Percentiles rank a stretch among this genome's conserved stretches.
Evolutionary conservation across 1,284 basidiomycete genomes (phyloP).

Genomic region (Cystobasidium slooffiae): DNA sequence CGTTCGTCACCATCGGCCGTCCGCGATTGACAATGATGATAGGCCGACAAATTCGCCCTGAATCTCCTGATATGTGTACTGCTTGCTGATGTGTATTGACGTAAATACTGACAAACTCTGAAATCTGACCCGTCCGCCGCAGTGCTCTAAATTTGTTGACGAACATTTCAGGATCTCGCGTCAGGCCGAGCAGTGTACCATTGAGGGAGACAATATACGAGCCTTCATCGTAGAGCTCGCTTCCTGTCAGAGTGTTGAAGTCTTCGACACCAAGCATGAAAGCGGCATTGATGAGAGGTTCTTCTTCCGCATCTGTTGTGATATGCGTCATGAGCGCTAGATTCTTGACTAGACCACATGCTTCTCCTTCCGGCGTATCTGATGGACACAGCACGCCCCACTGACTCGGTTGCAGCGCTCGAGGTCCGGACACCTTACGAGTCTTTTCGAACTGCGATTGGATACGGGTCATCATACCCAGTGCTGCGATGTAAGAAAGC

Average conservation of each 20-base stretch:
- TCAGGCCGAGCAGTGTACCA: slow-evolving; percentile 92
- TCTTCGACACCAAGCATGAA: slow-evolving; percentile 98
- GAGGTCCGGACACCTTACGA: slow-evolving; percentile 95
- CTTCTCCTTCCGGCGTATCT: slow-evolving; percentile 99
- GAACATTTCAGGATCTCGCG: slow-evolving; percentile 82
- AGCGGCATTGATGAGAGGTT: slow-evolving; percentile 84
- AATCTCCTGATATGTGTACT: slow-evolving; percentile 96
- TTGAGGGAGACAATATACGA: slow-evolving; percentile 97
- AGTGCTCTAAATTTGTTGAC: slow-evolving; percentile 89
- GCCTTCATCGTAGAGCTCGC: slow-evolving; percentile 89
- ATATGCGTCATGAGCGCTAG: slow-evolving; percentile 99
- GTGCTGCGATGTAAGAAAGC: slow-evolving; percentile 92
- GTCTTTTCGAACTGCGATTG: slow-evolving; percentile 99
- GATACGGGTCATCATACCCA: slow-evolving; percentile 99
- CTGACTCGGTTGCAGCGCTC: slow-evolving; percentile 95
- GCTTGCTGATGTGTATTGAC: slow-evolving; percentile 94
- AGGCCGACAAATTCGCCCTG: slow-evolving; percentile 96
- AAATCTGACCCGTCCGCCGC: slow-evolving; percentile 85
- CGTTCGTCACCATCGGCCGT: slow-evolving; percentile 73
- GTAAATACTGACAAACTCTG: slow-evolving; percentile 96
- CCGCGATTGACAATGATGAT: slow-evolving; percentile 95
- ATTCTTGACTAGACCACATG: slow-evolving; percentile 98
- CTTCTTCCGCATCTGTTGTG: slow-evolving; percentile 97
- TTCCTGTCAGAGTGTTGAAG: slow-evolving; percentile 87
- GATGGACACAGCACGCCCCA: slow-evolving; percentile 99